These are phyloP conservation scores for Pythium plurisporium DNA, from an alignment of 352 stramenopile genomes.

Conservation along the genomic window DNA sequence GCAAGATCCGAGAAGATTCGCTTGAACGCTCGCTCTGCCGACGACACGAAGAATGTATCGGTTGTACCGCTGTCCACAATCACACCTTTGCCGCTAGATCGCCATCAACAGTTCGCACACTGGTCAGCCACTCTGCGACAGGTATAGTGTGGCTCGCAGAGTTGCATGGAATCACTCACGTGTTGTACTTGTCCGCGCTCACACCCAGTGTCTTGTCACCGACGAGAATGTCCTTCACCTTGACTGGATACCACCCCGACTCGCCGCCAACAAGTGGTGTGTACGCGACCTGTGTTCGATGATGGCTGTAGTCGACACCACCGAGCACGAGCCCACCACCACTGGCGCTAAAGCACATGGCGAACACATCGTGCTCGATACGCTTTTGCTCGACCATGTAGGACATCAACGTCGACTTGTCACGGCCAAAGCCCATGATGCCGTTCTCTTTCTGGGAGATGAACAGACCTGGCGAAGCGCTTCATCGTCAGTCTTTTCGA, in stretches of 20 bases:
- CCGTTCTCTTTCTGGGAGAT: constrained; percentile 87
- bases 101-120: too few relatives aligned
- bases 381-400: constrained; percentile 58
- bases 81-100: constrained; percentile 49
- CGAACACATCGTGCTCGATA: constrained; percentile 66
- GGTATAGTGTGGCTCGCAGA: too few relatives aligned
- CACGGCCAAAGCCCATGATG: constrained; percentile 84
- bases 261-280: constrained; percentile 47
- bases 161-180: constrained; percentile 18
- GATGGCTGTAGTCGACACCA: constrained; percentile 70
- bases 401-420: constrained; percentile 59
- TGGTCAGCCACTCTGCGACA: too few relatives aligned
- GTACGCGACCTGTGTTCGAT: constrained; percentile 58
- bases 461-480: constrained; percentile 67
- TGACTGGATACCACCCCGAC: constrained; percentile 71
- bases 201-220: constrained; percentile 52
- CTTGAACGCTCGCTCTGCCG: constrained; percentile 47
- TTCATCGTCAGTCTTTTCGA: too few relatives aligned
- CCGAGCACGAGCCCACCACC: constrained; percentile 79
- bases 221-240: constrained; percentile 74
- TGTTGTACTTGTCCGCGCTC: constrained; percentile 42
- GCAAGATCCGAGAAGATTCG: constrained; percentile 41
- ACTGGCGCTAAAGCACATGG: constrained; percentile 67
- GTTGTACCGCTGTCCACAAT: constrained; percentile 87
- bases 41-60: constrained; percentile 72